Evolutionary conservation across 108 stramenopile species (phyloP).

Genomic region (Pseudonitzschia multiseries): DNA sequence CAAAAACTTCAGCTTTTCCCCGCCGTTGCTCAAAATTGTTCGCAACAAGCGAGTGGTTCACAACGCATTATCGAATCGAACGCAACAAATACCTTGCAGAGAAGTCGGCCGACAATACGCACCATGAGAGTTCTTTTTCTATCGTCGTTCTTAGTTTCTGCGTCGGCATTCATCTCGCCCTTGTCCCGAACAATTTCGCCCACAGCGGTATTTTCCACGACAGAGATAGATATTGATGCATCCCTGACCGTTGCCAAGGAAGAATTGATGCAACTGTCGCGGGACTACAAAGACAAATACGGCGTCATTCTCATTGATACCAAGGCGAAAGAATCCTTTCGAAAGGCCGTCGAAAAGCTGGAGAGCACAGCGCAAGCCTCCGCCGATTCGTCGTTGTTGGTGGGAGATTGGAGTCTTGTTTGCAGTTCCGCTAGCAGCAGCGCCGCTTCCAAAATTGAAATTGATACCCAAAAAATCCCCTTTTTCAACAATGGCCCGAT

Average conservation of each 20-base stretch:
- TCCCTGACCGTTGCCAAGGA: background rate
- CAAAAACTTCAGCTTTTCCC: no score
- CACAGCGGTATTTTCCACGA: conserved; percentile 1
- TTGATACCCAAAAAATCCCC: conserved; percentile 41
- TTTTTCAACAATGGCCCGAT: conserved; percentile 36
- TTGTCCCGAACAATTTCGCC: background rate
- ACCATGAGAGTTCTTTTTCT: background rate
- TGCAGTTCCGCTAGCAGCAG: conserved; percentile 45
- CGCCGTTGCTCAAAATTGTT: no score
- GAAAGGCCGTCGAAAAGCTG: conserved; percentile 36
- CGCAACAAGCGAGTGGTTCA: no score
- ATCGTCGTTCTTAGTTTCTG: background rate
- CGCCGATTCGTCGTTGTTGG: conserved; percentile 10
- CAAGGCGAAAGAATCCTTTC: conserved; percentile 34
- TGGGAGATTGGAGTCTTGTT: conserved; percentile 75
- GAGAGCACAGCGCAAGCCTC: conserved; percentile 30
- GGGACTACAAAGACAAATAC: conserved; percentile 22
- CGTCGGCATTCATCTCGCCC: background rate
- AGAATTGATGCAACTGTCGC: conserved; percentile 27
- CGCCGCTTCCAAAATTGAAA: conserved; percentile 4
- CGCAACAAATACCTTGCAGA: background rate
- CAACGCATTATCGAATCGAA: background rate
- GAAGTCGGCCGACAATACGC: background rate
- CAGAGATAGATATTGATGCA: conserved; percentile 6
- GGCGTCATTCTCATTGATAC: conserved; percentile 34